Evolutionary conservation across 352 stramenopile species (phyloP).

Genomic region (Phytophthora gonapodyides): DNA sequence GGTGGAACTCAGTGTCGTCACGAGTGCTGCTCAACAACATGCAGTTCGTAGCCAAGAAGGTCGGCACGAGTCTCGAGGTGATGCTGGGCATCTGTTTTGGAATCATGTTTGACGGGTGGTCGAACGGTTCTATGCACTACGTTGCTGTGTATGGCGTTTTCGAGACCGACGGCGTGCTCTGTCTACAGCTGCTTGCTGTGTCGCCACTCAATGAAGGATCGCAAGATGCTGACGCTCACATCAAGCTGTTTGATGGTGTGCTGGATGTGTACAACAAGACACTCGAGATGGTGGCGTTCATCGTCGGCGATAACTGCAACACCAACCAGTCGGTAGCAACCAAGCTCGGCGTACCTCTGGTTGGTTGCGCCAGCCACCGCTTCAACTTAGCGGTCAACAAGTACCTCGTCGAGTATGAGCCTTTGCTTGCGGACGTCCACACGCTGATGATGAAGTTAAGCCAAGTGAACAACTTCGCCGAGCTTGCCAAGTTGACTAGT

Average conservation of each 20-base stretch:
- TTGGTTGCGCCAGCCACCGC: not conserved
- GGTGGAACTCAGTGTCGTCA: not conserved
- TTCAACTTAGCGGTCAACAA: slow-evolving; percentile 1
- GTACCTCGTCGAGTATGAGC: not conserved
- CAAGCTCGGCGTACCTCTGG: not conserved
- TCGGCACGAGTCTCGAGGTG: not conserved
- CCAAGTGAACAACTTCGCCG: slow-evolving; percentile 1
- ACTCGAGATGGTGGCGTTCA: slow-evolving; percentile 8
- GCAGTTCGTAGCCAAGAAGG: slow-evolving; percentile 10
- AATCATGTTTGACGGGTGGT: slow-evolving; percentile 9
- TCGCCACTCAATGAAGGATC: too few relatives aligned
- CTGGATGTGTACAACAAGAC: slow-evolving; percentile 20
- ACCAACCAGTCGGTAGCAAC: slow-evolving; percentile 7
- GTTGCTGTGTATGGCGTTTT: slow-evolving; percentile 2
- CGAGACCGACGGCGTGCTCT: not conserved
- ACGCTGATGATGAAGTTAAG: not conserved
- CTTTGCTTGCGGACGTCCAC: not conserved
- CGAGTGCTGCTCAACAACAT: slow-evolving; percentile 1
- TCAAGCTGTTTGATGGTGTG: slow-evolving; percentile 6
- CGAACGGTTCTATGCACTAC: slow-evolving; percentile 11
- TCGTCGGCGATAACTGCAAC: slow-evolving; percentile 6
- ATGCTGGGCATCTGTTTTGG: slow-evolving; percentile 1
- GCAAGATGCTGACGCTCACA: slow-evolving; percentile 16
- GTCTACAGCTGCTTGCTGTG: not conserved
- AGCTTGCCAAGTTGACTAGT: not conserved